Conservation (phyloP, 148 eudicot species). For the Gaultheria prostrata region DNA sequence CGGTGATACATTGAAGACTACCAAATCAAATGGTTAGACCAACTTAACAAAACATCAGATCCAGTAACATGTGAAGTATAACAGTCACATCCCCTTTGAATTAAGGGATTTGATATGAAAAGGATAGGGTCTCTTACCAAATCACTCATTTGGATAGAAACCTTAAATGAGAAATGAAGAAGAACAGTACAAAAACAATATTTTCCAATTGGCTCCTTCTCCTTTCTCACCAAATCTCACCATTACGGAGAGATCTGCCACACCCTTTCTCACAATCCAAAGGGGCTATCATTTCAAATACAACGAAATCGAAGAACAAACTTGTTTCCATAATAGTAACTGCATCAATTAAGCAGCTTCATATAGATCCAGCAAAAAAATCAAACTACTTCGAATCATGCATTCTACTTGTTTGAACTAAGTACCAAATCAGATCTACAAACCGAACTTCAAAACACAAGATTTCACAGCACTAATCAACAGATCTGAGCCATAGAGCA, state of each 20-base stretch:
- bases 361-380: neutral
- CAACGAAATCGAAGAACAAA: neutral
- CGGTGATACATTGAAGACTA: too few relatives aligned
- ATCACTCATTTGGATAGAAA: too few relatives aligned
- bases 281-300: neutral
- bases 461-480: neutral
- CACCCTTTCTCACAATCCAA: too few relatives aligned
- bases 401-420: neutral
- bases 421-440: neutral
- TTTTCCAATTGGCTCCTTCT: too few relatives aligned
- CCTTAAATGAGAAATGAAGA: too few relatives aligned
- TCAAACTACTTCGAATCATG: too few relatives aligned
- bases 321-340: neutral
- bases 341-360: neutral
- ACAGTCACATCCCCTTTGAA: neutral
- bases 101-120: too few relatives aligned
- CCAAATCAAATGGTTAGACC: neutral
- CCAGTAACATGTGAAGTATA: neutral
- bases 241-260: too few relatives aligned
- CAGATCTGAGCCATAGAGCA: neutral
- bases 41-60: neutral
- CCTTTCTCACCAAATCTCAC: too few relatives aligned
- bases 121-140: too few relatives aligned
- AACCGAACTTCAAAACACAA: neutral
- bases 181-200: too few relatives aligned